Evolutionary conservation across 1,139 yeast species (phyloP).

Genomic region (Geotrichum bryndzae): DNA sequence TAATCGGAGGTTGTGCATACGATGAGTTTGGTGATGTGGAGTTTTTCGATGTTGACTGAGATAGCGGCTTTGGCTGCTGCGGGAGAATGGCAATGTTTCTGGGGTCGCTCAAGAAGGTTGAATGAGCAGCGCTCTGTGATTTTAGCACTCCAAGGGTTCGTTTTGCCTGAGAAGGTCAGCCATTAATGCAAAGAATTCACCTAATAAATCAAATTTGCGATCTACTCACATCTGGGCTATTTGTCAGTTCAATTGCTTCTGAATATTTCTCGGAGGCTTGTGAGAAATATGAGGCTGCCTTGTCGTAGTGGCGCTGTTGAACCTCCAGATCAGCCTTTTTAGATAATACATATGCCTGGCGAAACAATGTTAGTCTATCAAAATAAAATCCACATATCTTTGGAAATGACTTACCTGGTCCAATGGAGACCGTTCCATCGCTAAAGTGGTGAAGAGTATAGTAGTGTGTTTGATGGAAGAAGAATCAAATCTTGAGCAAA

Average conservation of each 20-base stretch:
- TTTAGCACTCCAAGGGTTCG: slow-evolving; percentile 14
- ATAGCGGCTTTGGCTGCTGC: slow-evolving; percentile 1
- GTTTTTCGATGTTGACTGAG: background rate
- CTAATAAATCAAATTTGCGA: background rate
- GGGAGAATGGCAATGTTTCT: slow-evolving; percentile 12
- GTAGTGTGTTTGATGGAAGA: background rate
- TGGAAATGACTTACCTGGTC: slow-evolving; percentile 11
- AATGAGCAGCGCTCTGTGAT: slow-evolving; percentile 15
- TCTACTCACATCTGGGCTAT: slow-evolving; percentile 16
- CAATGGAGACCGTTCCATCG: slow-evolving; percentile 15
- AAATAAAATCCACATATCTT: background rate
- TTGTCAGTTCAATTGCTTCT: slow-evolving; percentile 14
- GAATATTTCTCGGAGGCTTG: slow-evolving; percentile 17
- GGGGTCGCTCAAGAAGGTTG: slow-evolving; percentile 13
- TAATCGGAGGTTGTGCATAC: slow-evolving; percentile 14
- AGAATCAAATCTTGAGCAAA: background rate
- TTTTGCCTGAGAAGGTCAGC: slow-evolving; percentile 10
- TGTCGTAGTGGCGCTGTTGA: slow-evolving; percentile 17
- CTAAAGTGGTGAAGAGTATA: background rate
- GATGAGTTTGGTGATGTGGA: slow-evolving; percentile 9
- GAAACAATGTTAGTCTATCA: background rate
- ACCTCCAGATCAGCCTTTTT: slow-evolving; percentile 17
- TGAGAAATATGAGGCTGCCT: slow-evolving; percentile 15
- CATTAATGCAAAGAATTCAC: background rate
- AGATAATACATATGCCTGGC: slow-evolving; percentile 16